Evolutionary conservation across 768 basidiomycete species (phyloP).

Genomic region (Trametes elegans): DNA sequence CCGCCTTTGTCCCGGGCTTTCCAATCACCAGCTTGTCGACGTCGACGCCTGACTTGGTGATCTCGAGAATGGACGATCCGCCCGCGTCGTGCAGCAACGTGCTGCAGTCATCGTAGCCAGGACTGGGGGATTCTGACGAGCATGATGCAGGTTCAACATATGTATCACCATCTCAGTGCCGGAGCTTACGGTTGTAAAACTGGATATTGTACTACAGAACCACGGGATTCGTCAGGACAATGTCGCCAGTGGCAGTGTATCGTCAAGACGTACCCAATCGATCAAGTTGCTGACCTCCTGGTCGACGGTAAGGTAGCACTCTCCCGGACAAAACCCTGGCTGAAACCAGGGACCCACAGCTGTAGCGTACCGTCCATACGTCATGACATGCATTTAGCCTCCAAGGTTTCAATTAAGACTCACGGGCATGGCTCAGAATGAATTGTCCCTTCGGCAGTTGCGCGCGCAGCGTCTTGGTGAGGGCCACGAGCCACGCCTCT

Average conservation of each 20-base stretch:
- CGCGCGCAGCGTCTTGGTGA: conserved; percentile 35
- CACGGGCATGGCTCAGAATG: conserved; percentile 25
- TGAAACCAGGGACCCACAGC: conserved; percentile 47
- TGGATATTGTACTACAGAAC: conserved; percentile 42
- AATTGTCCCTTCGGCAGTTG: conserved; percentile 35
- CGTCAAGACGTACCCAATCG: conserved; percentile 37
- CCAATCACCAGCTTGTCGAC: conserved; percentile 54
- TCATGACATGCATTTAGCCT: conserved; percentile 30
- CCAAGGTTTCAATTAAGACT: conserved; percentile 39
- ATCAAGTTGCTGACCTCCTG: conserved; percentile 40
- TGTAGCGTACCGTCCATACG: conserved; percentile 29
- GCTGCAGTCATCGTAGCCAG: conserved; percentile 36
- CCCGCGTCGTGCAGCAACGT: conserved; percentile 39
- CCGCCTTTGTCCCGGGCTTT: conserved; percentile 42
- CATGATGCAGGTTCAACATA: conserved; percentile 22
- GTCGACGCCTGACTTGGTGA: conserved; percentile 42
- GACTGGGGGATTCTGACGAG: conserved; percentile 24
- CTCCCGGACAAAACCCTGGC: conserved; percentile 33
- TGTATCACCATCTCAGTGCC: not conserved
- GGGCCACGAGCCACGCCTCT: conserved; percentile 42
- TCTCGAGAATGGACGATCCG: conserved; percentile 50
- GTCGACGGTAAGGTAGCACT: conserved; percentile 40
- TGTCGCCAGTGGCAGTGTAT: not conserved
- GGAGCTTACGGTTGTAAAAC: conserved; percentile 34
- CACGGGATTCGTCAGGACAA: not conserved